Conservation (phyloP, 2,329 filamentous ascomycete species). For the Colletotrichum sp. region DNA sequence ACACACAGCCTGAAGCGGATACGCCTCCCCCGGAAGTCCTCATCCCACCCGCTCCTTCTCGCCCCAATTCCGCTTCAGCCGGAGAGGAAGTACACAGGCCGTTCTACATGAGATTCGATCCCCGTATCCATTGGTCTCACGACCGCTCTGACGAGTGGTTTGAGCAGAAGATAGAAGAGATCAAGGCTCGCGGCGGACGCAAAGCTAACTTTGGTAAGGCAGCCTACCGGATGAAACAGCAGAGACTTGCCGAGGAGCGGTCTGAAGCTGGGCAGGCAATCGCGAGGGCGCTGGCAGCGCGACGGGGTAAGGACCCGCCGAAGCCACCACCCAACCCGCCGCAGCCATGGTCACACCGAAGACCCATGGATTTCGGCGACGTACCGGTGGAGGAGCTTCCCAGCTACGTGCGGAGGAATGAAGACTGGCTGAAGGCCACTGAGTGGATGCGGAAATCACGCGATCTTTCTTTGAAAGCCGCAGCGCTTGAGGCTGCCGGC, state of each 20-base stretch:
- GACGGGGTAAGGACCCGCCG: neutral
- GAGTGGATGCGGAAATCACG: constrained; percentile 39
- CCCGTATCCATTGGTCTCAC: constrained; percentile 52
- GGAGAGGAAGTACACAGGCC: constrained; percentile 29
- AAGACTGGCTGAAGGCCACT: constrained; percentile 48
- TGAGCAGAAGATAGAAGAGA: constrained; percentile 52
- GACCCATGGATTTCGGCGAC: constrained; percentile 40
- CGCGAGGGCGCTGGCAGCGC: neutral
- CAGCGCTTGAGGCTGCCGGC: neutral
- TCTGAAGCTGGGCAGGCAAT: neutral
- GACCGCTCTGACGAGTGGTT: constrained; percentile 51
- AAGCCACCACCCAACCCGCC: constrained; percentile 24
- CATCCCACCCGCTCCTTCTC: neutral
- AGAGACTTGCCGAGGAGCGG: constrained; percentile 26
- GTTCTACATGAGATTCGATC: constrained; percentile 54
- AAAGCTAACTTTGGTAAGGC: constrained; percentile 58
- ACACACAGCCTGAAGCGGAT: constrained; percentile 15
- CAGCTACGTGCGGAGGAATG: constrained; percentile 46
- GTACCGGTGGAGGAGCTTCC: constrained; percentile 46
- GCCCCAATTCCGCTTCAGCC: neutral
- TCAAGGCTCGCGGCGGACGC: constrained; percentile 49
- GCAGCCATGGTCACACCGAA: constrained; percentile 31
- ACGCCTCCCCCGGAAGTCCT: constrained; percentile 12
- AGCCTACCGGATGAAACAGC: constrained; percentile 39
- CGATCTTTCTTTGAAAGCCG: constrained; percentile 19